Evolutionary conservation across 2,329 filamentous ascomycete species (phyloP), one percentile per base, ranked within the genome.

Genomic region (Alternaria panax): DNA sequence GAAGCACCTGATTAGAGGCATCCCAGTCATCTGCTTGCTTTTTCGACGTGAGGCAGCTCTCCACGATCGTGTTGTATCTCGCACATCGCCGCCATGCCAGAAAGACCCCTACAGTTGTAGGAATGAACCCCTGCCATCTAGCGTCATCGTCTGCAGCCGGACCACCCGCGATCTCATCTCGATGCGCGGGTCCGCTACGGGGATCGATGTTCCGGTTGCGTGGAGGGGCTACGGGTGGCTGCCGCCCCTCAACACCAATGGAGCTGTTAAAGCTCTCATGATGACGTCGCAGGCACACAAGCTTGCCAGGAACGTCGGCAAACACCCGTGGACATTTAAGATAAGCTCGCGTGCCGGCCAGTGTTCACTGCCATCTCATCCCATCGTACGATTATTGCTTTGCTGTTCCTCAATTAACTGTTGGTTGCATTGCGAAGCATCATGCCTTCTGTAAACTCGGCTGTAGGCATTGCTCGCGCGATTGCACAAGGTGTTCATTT

Each of bases 201-300:
- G 28, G 51, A 34, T 51, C 48, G 32, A 40, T 11, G 51, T 34
- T 46, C 28, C 51, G 20, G 16, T 22, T 34, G n/a, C 28, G 5
- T 14, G 41, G 51, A n/a, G 40, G 40, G 8, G 18, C 34, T 42
- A 24, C 51, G 45, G 43, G 43, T 55, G 56, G 51, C 48, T 53
- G 43, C 42, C 42, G 52, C 36, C 55, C 60, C 60, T 56, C 59
- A 54, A 62, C 56, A 64, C 56, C 56, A 54, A 59, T 45, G 18
- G 24, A 63, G 64, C 64, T 48, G 16, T 50, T 65, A 25, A 12
- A 65, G 40, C 59, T 57, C 62, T 66, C 64, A 66, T 65, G 11
- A 66, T 66, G 64, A 66, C 64, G 64, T 66, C 45, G 56, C 48
- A 25, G 27, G 38, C 25, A 18, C 43, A 38, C 27, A 42, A 41